Evolutionary conservation across 192 early-diverging fungal species (phyloP).

Genomic region (Dimargaris verticillata): DNA sequence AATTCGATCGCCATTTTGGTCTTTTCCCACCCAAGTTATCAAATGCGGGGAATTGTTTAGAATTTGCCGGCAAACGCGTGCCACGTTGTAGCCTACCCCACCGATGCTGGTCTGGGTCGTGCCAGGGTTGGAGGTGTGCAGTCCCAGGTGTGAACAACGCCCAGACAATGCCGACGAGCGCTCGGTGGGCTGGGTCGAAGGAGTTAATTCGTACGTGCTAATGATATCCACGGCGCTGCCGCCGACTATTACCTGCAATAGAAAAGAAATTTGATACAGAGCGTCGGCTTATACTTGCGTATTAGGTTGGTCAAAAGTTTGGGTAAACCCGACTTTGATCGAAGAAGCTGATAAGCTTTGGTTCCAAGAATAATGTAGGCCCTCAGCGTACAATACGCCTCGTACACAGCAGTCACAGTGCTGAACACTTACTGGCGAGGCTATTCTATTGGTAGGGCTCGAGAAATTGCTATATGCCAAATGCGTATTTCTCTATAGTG

Average conservation of each 20-base stretch:
- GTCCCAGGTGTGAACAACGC: constrained; percentile 10
- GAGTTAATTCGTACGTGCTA: constrained; percentile 20
- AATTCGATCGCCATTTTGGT: constrained; percentile 42
- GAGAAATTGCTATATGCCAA: too few species aligned
- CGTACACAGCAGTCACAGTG: not conserved
- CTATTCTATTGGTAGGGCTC: too few species aligned
- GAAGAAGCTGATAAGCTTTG: not conserved
- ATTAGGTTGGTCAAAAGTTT: not conserved
- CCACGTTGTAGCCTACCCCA: constrained; percentile 87
- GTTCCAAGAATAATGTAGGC: not conserved
- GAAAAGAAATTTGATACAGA: not conserved
- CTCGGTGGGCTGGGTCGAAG: not conserved
- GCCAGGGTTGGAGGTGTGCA: constrained; percentile 60
- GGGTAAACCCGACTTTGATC: not conserved
- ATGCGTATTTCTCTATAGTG: too few species aligned
- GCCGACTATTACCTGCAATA: constrained; percentile 57
- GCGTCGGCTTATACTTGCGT: not conserved
- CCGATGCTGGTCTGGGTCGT: constrained; percentile 45
- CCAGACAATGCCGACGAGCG: not conserved
- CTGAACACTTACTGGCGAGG: too few species aligned
- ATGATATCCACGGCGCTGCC: constrained; percentile 78
- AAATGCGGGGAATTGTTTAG: constrained; percentile 47
- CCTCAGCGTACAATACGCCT: not conserved
- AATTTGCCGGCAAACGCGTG: constrained; percentile 47
- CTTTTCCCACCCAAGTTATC: constrained; percentile 52